Conservation (phyloP, 208 protist species). For the Leishmania amazonensis region DNA sequence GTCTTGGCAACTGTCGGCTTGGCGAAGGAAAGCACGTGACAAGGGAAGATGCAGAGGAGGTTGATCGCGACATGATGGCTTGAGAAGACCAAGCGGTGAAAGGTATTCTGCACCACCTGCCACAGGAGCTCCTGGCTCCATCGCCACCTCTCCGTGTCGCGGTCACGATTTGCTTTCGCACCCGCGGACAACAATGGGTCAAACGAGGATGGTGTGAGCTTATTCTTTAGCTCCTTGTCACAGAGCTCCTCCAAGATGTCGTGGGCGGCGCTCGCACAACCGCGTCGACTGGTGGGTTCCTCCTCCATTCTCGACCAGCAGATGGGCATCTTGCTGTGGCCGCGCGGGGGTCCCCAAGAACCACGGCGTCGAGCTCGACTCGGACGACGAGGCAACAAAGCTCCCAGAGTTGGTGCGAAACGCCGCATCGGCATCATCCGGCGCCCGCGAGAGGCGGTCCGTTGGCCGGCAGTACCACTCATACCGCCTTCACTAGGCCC, state of each 20-base stretch:
- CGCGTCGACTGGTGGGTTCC: background rate
- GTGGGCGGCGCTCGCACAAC: background rate
- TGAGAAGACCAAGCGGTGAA: slow-evolving; percentile 65
- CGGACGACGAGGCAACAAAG: background rate
- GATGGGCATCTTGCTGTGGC: slow-evolving; percentile 14
- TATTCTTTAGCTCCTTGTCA: background rate
- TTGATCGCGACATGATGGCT: slow-evolving; percentile 71
- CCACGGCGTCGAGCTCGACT: slow-evolving; percentile 13
- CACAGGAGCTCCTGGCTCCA: slow-evolving; percentile 45
- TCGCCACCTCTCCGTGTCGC: slow-evolving; percentile 14
- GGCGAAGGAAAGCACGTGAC: slow-evolving; percentile 36
- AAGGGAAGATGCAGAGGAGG: slow-evolving; percentile 46
- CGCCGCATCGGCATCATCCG: slow-evolving; percentile 9
- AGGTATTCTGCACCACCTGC: slow-evolving; percentile 49
- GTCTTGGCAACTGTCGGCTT: slow-evolving; percentile 60
- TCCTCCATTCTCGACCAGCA: slow-evolving; percentile 5
- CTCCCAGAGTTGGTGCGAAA: background rate
- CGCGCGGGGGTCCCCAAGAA: slow-evolving; percentile 1
- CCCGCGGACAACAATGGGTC: background rate
- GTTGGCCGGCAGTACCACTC: slow-evolving; percentile 12
- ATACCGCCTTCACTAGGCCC: slow-evolving; percentile 22
- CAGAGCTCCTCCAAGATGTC: slow-evolving; percentile 14
- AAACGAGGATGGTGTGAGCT: background rate
- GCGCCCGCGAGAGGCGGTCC: background rate
- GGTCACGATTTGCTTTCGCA: background rate